Evolutionary conservation across 2,329 filamentous ascomycete genomes (phyloP), one percentile per base, ranked within the genome.

Genomic region (Colletotrichum plurivorum): DNA sequence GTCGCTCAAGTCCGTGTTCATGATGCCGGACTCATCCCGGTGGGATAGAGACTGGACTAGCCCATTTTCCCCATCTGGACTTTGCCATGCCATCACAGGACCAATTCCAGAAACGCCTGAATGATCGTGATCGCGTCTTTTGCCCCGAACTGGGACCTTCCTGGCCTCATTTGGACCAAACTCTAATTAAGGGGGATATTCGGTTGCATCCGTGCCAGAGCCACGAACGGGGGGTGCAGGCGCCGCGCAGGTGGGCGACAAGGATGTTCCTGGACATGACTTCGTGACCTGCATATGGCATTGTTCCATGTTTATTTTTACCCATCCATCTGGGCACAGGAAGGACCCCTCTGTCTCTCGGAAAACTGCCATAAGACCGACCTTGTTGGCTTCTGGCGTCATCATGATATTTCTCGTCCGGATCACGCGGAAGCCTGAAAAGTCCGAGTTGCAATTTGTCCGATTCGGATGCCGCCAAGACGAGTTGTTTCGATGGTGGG

Each of bases 241-340:
- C 43, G 25, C 12, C 43, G 20, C 16, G n/a, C 56, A 0, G 22
- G 41, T 46, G 22, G 1, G 18, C 13, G 53, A 49, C 54, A 15
- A 25, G 65, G 65, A 25, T 25, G 25, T 36, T 15, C 61, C 61
- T 49, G 53, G 61, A 18, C 54, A 54, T 36, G 54, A 45, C 27
- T 65, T 53, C 41, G 18, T 18, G 6, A 27, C 36, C 45, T 41
- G 5, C 36, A 43, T 20, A 51, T 15, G 27, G 20, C 59, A 25
- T 15, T 56, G 64, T 67, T 63, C 20, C 64, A 63, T 52, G 31
- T 67, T 53, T 39, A 67, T 31, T 63, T 59, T 39, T 58, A 18
- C 22, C 13, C 36, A 53, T 15, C 39, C 39, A 51, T 12, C 51
- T 25, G 20, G n/a, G 41, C 31, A 46, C 31, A 16, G 10, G 31